Evolutionary conservation across 2,329 filamentous ascomycete species (phyloP), one percentile per base, ranked within the genome.

Genomic region (Trichoderma koningiopsis): DNA sequence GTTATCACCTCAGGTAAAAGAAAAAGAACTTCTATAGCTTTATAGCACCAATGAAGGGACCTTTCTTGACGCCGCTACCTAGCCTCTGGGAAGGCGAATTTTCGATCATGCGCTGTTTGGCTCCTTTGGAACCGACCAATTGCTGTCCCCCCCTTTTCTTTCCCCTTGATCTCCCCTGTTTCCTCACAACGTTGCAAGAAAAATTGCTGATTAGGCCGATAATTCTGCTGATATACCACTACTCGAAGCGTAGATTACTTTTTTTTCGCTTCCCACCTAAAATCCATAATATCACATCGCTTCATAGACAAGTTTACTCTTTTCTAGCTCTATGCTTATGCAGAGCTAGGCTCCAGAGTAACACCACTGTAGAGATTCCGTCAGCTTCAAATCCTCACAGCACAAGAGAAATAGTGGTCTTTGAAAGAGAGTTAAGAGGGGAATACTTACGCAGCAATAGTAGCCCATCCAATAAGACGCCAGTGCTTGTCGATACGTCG

Each of bases 401-500:
- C 6, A 5, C 13, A 24, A n/a, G 1, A 43, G 43, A 29, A 24
- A 11, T 2, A 2, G 10, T 11, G 13, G 10, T 13, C 2, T 49
- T 22, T 49, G 19, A 31, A 47, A 27, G 40, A 55, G 13, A 55
- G 19, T 8, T 43, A 14, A 14, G 43, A 27, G 16, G 43, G 24
- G 31, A 63, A 27, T 24, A 84, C 86, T 84, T 83, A 88, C 86
- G 86, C 86, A 75, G 91, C 89, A 79, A 93, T 93, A 73, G 92
- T 94, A 70, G 92, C 92, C 93, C 93, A 96, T 76, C 93, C 93
- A 76, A 97, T 96, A 78, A 96, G 86, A 83, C 94, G 92, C 95
- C 95, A 98, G 83, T 97, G 95, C 89, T 98, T 98, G 83, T 99
- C 96, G 77, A 98, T 97, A 90, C 96, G 92, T 83, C 96, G 88